Conservation (phyloP, 306 rosid genomes). For the Gynostemma pentaphyllum region DNA sequence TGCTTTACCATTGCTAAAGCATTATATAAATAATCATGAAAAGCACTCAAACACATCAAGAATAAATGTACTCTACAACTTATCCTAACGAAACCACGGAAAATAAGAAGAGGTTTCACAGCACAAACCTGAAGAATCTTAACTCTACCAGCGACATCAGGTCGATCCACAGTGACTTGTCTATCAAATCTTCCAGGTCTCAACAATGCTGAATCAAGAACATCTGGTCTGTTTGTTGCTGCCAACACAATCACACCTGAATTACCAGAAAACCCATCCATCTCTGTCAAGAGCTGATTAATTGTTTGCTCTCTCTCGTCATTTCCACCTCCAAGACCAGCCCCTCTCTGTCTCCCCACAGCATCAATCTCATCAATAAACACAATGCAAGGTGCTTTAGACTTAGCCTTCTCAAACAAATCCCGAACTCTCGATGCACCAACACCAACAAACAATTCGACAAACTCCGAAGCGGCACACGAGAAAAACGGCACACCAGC, state of each 20-base stretch:
- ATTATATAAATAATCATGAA: too few relatives aligned
- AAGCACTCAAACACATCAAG: too few relatives aligned
- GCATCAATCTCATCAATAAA: slow-evolving; percentile 97
- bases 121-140: slow-evolving; percentile 80
- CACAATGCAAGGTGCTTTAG: slow-evolving; percentile 97
- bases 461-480: slow-evolving; percentile 95
- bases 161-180: slow-evolving; percentile 96
- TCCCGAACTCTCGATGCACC: slow-evolving; percentile 96
- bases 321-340: slow-evolving; percentile 96
- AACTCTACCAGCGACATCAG: slow-evolving; percentile 96
- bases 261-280: slow-evolving; percentile 97
- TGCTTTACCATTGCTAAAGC: too few relatives aligned
- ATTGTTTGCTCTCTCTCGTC: slow-evolving; percentile 99
- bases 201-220: slow-evolving; percentile 75
- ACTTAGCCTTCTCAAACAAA: slow-evolving; percentile 94
- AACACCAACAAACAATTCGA: slow-evolving; percentile 87
- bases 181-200: slow-evolving; percentile 94
- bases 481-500: slow-evolving; percentile 96
- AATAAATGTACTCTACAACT: too few relatives aligned
- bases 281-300: slow-evolving; percentile 94
- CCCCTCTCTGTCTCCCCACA: slow-evolving; percentile 99
- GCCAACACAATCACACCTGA: slow-evolving; percentile 96
- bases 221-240: slow-evolving; percentile 93
- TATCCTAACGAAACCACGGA: too few relatives aligned
- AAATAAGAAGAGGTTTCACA: not conserved